Base-by-base conservation (phyloP, 441 rosid genomes). In the Corymbia calophylla region DNA sequence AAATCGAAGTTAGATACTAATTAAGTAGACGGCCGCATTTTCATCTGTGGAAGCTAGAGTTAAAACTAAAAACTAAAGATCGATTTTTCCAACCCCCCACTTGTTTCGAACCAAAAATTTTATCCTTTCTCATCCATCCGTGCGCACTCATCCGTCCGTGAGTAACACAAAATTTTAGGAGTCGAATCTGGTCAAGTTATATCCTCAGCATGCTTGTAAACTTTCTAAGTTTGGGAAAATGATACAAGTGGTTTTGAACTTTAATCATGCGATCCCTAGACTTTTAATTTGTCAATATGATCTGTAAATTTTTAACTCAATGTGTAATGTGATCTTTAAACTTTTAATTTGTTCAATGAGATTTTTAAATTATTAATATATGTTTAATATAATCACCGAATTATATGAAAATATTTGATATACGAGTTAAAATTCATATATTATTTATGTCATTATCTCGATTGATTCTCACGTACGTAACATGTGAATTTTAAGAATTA, bases 281-380 rank as follows among this genome's bases (percentile, higher is more conserved):
- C 0, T 25, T 25, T 25, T 10, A 58, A 58, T 25, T 9, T 0
- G 0, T 58, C 0, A 58, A 58, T 58, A 4, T 25, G 0, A 58
- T 5, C 0, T 58, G 5, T 25, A 0, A 23, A 58, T 3, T 58
- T 58, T 58, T 58, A 25, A 58, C 25, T 0, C 0, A 25, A 58
- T 58, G 10, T 58, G 6, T 0, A 58, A 58, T 0, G 3, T 10
- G 14, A 0, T 58, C 8, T 0, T 58, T 56, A 23, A 56, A 56
- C 0, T 23, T 56, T 23, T 56, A 56, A 56, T 56, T 56, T 56
- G 19, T 56, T 56, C 0, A 9, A 58, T 10, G 0, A 4, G 7
- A 58, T 25, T 0, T 5, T 0, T 58, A 9, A 9, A 12, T 58
- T 58, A 39, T 58, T 58, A 0, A 9, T 58, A 4, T 58, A 58